Evolutionary conservation across 164 flowering plant genomes (phyloP).

Genomic region (Chloranthus sessilifolius): DNA sequence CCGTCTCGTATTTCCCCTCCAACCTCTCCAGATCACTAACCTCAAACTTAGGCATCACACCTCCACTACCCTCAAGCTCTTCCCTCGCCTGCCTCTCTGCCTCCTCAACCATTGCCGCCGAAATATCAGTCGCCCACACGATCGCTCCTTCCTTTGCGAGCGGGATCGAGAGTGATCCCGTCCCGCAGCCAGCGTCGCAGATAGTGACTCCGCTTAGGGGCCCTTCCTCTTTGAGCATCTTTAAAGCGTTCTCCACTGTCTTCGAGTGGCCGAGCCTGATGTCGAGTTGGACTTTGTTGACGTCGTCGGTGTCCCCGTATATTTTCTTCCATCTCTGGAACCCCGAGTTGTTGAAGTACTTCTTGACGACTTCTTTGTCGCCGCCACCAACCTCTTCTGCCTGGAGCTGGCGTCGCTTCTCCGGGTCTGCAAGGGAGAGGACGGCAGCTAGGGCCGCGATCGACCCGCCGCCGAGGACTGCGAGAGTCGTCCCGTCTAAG

Average conservation of each 20-base stretch:
- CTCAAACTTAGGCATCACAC: conserved; percentile 67
- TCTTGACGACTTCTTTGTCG: conserved; percentile 94
- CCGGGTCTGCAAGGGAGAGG: conserved; percentile 79
- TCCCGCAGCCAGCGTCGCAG: conserved; percentile 97
- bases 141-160: conserved; percentile 81
- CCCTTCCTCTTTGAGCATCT: conserved; percentile 70
- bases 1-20: conserved; percentile 75
- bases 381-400: conserved; percentile 96
- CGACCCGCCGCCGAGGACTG: conserved; percentile 72
- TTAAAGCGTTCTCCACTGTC: conserved; percentile 64
- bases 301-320: conserved; percentile 93
- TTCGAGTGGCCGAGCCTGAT: conserved; percentile 88
- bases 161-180: conserved; percentile 78
- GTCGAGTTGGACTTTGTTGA: conserved; percentile 80
- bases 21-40: conserved; percentile 86
- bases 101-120: conserved; percentile 95
- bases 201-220: conserved; percentile 62
- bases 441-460: conserved; percentile 77
- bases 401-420: conserved; percentile 69
- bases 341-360: conserved; percentile 86
- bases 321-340: conserved; percentile 95
- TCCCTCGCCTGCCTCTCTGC: conserved; percentile 75
- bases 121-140: conserved; percentile 85
- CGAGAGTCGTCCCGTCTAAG: conserved; percentile 52
- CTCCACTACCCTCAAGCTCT: conserved; percentile 22